Conservation (phyloP, 202 grass and related monocot genomes). For the Zoysia matrella region DNA sequence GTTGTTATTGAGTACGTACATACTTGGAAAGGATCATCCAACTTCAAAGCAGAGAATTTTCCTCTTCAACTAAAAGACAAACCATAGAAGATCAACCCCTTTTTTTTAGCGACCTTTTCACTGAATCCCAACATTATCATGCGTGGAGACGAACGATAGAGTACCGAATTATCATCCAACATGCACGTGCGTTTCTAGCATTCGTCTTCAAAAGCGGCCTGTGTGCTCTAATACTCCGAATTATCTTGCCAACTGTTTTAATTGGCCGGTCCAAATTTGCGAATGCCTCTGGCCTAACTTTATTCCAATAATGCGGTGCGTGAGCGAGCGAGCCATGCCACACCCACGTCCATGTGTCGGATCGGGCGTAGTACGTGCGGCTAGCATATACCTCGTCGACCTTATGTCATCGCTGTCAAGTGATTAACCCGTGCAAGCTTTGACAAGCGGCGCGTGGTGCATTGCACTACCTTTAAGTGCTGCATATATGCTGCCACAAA, state of each 20-base stretch:
- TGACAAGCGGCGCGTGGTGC: no score
- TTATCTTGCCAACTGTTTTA: slow-evolving; percentile 20
- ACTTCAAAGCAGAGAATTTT: slow-evolving; percentile 18
- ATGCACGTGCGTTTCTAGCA: no score
- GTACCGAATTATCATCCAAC: background rate
- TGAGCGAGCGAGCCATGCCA: no score
- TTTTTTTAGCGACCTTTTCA: background rate
- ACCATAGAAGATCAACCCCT: background rate
- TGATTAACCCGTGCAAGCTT: no score
- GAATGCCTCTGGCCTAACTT: slow-evolving; percentile 48
- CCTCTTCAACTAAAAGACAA: background rate
- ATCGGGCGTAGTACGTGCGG: no score
- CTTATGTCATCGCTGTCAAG: no score
- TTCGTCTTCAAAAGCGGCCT: background rate
- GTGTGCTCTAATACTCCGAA: background rate
- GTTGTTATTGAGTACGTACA: no score
- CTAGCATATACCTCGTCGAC: no score
- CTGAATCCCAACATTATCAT: slow-evolving; percentile 9
- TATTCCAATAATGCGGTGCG: background rate
- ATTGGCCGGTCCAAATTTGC: slow-evolving; percentile 26
- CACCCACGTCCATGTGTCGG: background rate
- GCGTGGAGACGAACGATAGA: background rate
- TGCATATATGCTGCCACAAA: no score
- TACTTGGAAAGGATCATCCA: background rate
- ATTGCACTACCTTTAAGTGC: no score